These are phyloP conservation scores for Crucibulum laeve DNA, from an alignment of 768 basidiomycete species.

Conservation along the genomic window DNA sequence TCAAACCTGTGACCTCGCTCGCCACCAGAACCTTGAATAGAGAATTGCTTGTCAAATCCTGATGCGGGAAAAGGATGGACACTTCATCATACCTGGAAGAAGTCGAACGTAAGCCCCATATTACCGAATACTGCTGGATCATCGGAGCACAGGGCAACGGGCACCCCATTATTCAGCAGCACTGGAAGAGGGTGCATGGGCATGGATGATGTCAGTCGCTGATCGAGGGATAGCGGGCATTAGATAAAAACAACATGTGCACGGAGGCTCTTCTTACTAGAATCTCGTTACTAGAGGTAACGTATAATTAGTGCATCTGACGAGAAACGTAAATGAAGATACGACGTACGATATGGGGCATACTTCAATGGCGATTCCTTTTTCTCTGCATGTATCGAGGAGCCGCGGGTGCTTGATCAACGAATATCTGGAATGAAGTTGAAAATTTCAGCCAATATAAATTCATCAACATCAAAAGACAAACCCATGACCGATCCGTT, in stretches of 20 bases:
- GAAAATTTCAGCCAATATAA: neutral
- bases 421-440: constrained; percentile 50
- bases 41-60: neutral
- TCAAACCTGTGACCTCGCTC: constrained; percentile 63
- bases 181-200: constrained; percentile 73
- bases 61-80: neutral
- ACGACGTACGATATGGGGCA: constrained; percentile 77
- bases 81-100: constrained; percentile 52
- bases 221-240: constrained; percentile 3
- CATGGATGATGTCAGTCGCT: constrained; percentile 78
- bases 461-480: constrained; percentile 2
- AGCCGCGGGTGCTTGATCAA: constrained; percentile 74
- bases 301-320: neutral
- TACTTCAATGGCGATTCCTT: constrained; percentile 63
- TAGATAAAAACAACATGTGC: constrained; percentile 1
- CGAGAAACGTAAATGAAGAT: constrained; percentile 4
- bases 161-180: constrained; percentile 69
- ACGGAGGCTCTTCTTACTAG: constrained; percentile 36
- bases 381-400: constrained; percentile 61
- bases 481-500: constrained; percentile 79
- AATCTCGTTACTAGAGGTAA: constrained; percentile 57
- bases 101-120: constrained; percentile 75
- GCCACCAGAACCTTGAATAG: constrained; percentile 52
- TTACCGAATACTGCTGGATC: constrained; percentile 78
- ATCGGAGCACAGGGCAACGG: constrained; percentile 68